These are phyloP conservation scores for Sesbania bispinosa DNA, from an alignment of 306 rosid genomes.

Conservation along the genomic window DNA sequence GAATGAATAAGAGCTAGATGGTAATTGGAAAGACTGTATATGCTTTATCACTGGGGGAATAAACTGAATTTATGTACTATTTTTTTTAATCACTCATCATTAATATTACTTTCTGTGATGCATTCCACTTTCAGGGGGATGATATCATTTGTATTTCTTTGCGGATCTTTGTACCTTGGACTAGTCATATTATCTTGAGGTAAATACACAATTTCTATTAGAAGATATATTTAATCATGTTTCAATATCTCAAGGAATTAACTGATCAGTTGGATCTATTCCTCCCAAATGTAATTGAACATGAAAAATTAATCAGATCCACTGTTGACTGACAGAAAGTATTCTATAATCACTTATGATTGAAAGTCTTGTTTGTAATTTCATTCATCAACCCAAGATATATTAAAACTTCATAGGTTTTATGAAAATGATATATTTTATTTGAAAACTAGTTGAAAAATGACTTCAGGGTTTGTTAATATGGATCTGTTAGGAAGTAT, in stretches of 20 bases:
- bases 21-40: too few species aligned
- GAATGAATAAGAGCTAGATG: too few species aligned
- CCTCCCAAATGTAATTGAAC: not conserved
- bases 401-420: too few species aligned
- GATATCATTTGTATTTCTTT: slow-evolving; percentile 45
- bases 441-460: too few species aligned
- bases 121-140: slow-evolving; percentile 45
- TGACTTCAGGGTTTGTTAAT: too few species aligned
- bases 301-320: not conserved
- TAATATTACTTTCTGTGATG: slow-evolving; percentile 5
- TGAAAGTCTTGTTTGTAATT: too few species aligned
- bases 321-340: not conserved
- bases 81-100: not conserved
- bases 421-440: too few species aligned
- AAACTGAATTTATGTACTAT: not conserved
- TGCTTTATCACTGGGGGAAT: too few species aligned
- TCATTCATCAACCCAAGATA: too few species aligned
- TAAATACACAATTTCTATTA: slow-evolving; percentile 9
- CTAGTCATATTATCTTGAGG: slow-evolving; percentile 58
- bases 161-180: slow-evolving; percentile 51
- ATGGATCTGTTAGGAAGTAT: not conserved
- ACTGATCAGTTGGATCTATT: not conserved
- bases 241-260: not conserved
- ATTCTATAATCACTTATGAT: not conserved
- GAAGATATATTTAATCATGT: not conserved